Evolutionary conservation across 257 asterid genomes (phyloP).

Genomic region (Nicotiana undulata): DNA sequence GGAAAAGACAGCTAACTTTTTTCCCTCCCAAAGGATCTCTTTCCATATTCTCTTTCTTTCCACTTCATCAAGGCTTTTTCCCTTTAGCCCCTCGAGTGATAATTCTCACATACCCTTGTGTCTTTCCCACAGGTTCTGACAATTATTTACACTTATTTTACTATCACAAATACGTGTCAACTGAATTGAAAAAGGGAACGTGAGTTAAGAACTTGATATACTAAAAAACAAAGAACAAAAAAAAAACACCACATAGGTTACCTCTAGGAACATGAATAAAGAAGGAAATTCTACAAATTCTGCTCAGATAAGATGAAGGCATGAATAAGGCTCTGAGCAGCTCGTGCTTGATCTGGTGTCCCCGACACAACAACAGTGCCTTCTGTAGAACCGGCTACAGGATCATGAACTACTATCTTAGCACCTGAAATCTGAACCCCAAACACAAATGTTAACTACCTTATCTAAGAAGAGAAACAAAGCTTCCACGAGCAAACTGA

Average conservation of each 20-base stretch:
- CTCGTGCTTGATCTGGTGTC: conserved; percentile 9
- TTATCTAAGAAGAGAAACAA: background rate
- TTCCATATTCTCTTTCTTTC: background rate
- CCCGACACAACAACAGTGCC: conserved; percentile 11
- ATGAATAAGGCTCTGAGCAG: conserved; percentile 17
- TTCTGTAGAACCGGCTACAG: conserved; percentile 10
- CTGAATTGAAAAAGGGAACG: background rate
- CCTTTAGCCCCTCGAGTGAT: background rate
- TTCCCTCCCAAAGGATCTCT: background rate
- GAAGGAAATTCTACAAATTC: background rate
- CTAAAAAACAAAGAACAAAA: background rate
- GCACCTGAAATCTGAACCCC: conserved; percentile 16
- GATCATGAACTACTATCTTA: conserved; percentile 11
- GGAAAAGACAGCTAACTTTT: background rate
- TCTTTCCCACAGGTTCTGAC: background rate
- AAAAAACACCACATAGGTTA: background rate
- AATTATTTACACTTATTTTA: background rate
- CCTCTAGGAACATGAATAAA: background rate
- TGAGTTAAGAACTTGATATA: background rate
- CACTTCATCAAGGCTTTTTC: background rate
- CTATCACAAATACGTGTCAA: background rate
- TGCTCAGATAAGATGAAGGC: conserved; percentile 9
- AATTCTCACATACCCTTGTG: background rate
- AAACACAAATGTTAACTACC: background rate
- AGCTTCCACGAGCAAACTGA: background rate